Conservation (phyloP, 176 grass and related monocot genomes). For the Oryza australiensis region DNA sequence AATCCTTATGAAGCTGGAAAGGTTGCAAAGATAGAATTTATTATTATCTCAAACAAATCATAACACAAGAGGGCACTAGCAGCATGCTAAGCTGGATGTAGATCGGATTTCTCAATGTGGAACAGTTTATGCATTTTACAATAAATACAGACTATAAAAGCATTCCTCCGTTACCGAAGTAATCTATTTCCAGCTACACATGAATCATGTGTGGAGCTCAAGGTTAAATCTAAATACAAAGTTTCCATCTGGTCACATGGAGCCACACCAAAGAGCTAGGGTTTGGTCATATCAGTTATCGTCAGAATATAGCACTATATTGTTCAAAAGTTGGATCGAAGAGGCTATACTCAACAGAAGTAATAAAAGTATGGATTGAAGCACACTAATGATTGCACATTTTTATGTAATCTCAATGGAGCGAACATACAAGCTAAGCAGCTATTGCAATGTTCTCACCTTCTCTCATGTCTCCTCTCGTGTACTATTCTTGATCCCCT, state of each 20-base stretch:
- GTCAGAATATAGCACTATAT: conserved; percentile 2
- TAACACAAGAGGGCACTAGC: conserved; percentile 5
- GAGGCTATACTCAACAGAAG: not conserved
- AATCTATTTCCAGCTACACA: not conserved
- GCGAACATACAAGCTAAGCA: not conserved
- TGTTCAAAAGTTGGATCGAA: not conserved
- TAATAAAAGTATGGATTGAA: not conserved
- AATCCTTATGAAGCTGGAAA: not conserved
- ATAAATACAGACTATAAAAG: not conserved
- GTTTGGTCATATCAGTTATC: not conserved
- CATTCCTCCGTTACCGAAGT: not conserved
- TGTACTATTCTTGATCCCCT: not conserved
- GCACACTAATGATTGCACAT: not conserved
- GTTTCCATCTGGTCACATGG: not conserved
- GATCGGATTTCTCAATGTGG: not conserved
- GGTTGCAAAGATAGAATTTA: not conserved
- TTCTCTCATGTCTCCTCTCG: not conserved
- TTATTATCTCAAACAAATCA: conserved; percentile 2
- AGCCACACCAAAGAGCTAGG: conserved; percentile 18
- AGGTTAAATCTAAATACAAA: not conserved
- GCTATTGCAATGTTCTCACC: not conserved
- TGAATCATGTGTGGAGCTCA: not conserved
- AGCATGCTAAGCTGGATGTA: not conserved
- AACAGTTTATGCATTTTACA: not conserved
- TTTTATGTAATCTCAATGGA: not conserved